Conservation (phyloP, 2,329 filamentous ascomycete species). For the Xylaria sp. region DNA sequence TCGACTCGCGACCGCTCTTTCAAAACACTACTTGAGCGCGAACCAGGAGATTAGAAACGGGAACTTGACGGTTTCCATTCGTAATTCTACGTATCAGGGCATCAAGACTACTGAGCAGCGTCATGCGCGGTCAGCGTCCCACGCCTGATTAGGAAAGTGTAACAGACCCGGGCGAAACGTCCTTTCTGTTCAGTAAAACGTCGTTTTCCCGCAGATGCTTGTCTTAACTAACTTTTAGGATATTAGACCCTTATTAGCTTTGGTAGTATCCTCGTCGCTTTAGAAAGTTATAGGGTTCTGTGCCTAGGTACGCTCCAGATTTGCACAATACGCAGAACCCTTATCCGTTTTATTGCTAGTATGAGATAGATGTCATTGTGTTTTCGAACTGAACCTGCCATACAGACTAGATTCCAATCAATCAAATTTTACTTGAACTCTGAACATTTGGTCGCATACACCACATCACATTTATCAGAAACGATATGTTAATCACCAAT, state of each 20-base stretch:
- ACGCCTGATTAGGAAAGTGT: background rate
- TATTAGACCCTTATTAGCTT: background rate
- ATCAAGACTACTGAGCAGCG: background rate
- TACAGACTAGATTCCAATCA: background rate
- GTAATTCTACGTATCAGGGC: background rate
- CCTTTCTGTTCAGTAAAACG: too few relatives aligned
- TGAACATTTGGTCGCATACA: background rate
- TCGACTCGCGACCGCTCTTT: conserved; percentile 3
- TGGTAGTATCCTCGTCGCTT: background rate
- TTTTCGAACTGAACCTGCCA: background rate
- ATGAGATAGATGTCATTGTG: background rate
- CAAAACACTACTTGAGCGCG: conserved; percentile 13
- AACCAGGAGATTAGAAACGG: conserved; percentile 26
- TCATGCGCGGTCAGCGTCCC: too few relatives aligned
- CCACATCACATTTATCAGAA: background rate
- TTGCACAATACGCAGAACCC: background rate
- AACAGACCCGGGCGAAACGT: background rate
- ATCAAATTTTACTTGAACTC: background rate
- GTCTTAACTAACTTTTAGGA: background rate
- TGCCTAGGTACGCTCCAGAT: background rate
- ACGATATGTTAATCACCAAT: background rate
- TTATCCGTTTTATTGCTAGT: background rate
- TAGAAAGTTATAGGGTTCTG: background rate
- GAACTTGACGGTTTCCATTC: conserved; percentile 7
- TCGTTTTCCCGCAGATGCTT: background rate